Evolutionary conservation across 2,329 filamentous ascomycete species (phyloP).

Genomic region (Cladosporium sp.): DNA sequence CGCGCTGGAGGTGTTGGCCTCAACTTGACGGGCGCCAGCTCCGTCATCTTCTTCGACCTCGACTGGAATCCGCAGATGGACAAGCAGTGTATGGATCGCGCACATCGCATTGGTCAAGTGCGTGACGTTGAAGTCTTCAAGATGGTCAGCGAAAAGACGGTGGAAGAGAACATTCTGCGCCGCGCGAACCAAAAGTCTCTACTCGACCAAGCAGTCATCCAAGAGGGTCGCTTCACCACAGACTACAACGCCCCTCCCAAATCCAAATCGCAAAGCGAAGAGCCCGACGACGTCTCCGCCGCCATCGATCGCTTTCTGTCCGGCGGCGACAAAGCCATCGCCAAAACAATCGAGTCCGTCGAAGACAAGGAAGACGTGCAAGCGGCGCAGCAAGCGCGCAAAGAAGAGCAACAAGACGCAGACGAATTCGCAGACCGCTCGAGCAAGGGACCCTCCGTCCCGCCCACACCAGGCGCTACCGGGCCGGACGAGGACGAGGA

Average conservation of each 20-base stretch:
- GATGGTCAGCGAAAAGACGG: slow-evolving; percentile 61
- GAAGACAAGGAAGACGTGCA: slow-evolving; percentile 91
- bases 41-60: slow-evolving; percentile 97
- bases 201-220: slow-evolving; percentile 96
- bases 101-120: slow-evolving; percentile 95
- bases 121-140: slow-evolving; percentile 96
- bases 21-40: slow-evolving; percentile 94
- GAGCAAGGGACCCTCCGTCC: slow-evolving; percentile 36
- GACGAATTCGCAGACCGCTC: slow-evolving; percentile 63
- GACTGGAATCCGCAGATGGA: slow-evolving; percentile 99
- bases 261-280: slow-evolving; percentile 42
- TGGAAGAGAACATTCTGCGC: slow-evolving; percentile 94
- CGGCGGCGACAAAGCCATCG: slow-evolving; percentile 58
- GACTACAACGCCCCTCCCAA: slow-evolving; percentile 56
- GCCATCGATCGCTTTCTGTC: slow-evolving; percentile 83
- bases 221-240: slow-evolving; percentile 96
- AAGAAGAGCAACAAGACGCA: slow-evolving; percentile 79
- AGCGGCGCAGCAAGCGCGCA: slow-evolving; percentile 82
- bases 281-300: slow-evolving; percentile 66
- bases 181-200: slow-evolving; percentile 98
- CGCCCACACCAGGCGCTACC: slow-evolving; percentile 30
- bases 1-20: slow-evolving; percentile 92
- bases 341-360: slow-evolving; percentile 76
- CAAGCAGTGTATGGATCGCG: slow-evolving; percentile 96
- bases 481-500: slow-evolving; percentile 46